Base-by-base conservation (phyloP, 2,329 filamentous ascomycete species). In the Penicillium brevicompactum region DNA sequence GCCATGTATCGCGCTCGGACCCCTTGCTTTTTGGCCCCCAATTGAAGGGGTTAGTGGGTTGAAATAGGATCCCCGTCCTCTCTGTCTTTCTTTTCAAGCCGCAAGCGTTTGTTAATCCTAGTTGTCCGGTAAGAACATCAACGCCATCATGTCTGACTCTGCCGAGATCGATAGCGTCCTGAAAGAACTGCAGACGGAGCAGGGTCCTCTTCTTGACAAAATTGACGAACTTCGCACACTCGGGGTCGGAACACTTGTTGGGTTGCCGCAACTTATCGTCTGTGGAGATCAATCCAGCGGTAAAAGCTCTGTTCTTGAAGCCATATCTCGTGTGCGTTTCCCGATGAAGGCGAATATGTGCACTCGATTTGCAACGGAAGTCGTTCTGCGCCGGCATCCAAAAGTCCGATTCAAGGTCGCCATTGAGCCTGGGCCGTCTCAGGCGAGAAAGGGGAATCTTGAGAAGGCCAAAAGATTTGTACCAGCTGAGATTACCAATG, bases 251-350 rank as follows among this genome's bases (percentile, higher is more conserved):
- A 53, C 62, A 64, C 79, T 81, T 67, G 74, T 82, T 62, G 78
- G 79, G 45, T 75, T 86, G 0, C 84, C 83, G 1, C 84, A 87
- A 64, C 82, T 87, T 34, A 84, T 87, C 45, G 84, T 87, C 22
- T 85, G 85, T 32, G 84, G 85, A 30, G 84, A 87, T 66, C 84
- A 87, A 69, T 86, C 83, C 1, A 81, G 83, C 5, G 85, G 85
- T 18, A 87, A 87, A 69, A 85, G 82, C 61, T 87, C 84, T 0
- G 68, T 71, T 11, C 78, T 87, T 2, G 84, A 87, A 63, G 84
- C 84, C n/a, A 76, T 88, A 37, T 86, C 84, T 0, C 83, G 83
- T 22, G 84, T 85, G 9, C 80, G 81, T 0, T 87, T 88, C 44
- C 85, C 84, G 0, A 76, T 81, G 52, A 82, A 84, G 57, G 82